These are phyloP conservation scores for Trametes cingulata DNA, from an alignment of 768 basidiomycete genomes.

Conservation along the genomic window DNA sequence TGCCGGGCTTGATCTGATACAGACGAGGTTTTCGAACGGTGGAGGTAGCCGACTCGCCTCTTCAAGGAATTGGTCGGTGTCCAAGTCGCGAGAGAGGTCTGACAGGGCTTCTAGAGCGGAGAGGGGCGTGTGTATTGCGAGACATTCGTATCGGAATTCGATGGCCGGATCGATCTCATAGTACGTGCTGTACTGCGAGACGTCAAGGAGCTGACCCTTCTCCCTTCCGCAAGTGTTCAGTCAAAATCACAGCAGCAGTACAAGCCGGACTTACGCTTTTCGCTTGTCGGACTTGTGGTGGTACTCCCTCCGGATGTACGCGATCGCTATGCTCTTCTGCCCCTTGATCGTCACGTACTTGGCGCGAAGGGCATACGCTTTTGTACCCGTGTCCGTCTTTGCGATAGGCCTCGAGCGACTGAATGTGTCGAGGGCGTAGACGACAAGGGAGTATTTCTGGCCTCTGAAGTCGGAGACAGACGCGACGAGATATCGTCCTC, in stretches of 20 bases:
- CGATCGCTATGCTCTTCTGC: constrained; percentile 50
- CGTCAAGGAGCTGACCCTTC: constrained; percentile 25
- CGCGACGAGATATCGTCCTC: constrained; percentile 67
- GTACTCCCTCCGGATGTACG: constrained; percentile 46
- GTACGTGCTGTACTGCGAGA: constrained; percentile 39
- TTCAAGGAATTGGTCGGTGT: constrained; percentile 39
- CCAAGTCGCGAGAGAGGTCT: constrained; percentile 42
- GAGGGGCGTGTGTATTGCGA: constrained; percentile 45
- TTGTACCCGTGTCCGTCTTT: constrained; percentile 47
- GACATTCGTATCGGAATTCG: constrained; percentile 46
- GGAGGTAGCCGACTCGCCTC: constrained; percentile 37
- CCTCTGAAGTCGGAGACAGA: constrained; percentile 48
- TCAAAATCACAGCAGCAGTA: too few species aligned
- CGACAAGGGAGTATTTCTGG: constrained; percentile 49
- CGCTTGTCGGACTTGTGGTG: constrained; percentile 7
- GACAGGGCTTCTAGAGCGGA: constrained; percentile 45
- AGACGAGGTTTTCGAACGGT: constrained; percentile 44
- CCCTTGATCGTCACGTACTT: constrained; percentile 54
- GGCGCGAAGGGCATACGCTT: constrained; percentile 59
- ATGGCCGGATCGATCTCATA: constrained; percentile 44
- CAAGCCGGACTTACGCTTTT: neutral
- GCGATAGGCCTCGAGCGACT: constrained; percentile 44
- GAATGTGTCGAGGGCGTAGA: constrained; percentile 57
- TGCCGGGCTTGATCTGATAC: constrained; percentile 38
- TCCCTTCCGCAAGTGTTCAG: neutral